These are phyloP conservation scores for Micractinium sp. DNA, from an alignment of 139 green algal species.

Conservation along the genomic window DNA sequence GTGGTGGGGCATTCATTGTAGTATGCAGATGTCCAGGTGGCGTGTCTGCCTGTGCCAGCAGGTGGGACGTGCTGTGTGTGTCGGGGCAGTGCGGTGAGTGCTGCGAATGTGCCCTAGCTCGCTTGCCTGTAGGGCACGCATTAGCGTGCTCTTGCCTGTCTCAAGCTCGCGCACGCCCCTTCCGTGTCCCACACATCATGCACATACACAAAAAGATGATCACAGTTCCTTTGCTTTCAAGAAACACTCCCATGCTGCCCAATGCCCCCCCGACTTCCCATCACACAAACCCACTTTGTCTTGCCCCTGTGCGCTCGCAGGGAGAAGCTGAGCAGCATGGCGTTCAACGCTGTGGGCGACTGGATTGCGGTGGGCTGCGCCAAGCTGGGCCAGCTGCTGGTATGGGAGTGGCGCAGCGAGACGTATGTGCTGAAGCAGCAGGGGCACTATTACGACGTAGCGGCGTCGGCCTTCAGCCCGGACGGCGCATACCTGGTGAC, in stretches of 20 bases:
- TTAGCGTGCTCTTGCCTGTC: no score
- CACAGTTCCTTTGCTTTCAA: no score
- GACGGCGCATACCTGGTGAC: conserved; percentile 88
- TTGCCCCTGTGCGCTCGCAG: conserved; percentile 33
- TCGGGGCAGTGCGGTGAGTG: no score
- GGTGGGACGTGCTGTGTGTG: no score
- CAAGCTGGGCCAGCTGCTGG: conserved; percentile 94
- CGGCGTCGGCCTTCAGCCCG: conserved; percentile 76
- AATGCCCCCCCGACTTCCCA: background rate
- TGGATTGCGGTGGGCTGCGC: conserved; percentile 88
- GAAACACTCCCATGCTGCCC: no score
- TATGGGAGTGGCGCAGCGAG: conserved; percentile 98
- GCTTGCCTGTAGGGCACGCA: no score
- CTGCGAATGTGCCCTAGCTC: no score
- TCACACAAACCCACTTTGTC: background rate
- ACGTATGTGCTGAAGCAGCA: conserved; percentile 94
- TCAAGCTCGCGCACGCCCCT: no score
- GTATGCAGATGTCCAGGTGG: background rate
- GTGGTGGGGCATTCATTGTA: background rate
- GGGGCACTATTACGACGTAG: conserved; percentile 91
- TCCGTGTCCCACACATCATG: no score
- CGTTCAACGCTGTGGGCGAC: conserved; percentile 87
- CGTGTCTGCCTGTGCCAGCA: background rate
- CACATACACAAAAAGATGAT: no score
- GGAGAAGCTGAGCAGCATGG: conserved; percentile 70